These are phyloP conservation scores for Termitomyces sp. DNA, from an alignment of 768 basidiomycete species.

Conservation along the genomic window DNA sequence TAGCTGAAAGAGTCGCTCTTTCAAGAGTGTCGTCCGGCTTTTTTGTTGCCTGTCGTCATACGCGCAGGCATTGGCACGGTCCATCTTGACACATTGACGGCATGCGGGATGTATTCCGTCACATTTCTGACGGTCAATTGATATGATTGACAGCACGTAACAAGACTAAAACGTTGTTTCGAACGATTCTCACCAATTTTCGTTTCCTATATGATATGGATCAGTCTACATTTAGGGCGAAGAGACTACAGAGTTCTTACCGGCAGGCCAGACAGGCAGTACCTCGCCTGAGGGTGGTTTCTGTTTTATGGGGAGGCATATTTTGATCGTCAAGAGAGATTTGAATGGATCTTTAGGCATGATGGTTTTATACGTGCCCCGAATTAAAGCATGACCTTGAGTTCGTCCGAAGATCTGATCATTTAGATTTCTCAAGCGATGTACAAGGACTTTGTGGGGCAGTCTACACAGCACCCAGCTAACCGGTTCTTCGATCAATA, in stretches of 20 bases:
- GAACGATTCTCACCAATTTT: constrained; percentile 30
- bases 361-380: constrained; percentile 4
- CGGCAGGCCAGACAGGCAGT: constrained; percentile 39
- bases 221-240: neutral
- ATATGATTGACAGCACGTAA: neutral
- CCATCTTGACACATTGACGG: constrained; percentile 49
- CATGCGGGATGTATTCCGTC: constrained; percentile 54
- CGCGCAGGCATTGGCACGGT: constrained; percentile 43
- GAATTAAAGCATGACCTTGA: constrained; percentile 2
- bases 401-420: constrained; percentile 5
- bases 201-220: constrained; percentile 28
- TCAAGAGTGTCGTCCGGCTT: constrained; percentile 52
- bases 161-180: neutral
- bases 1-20: constrained; percentile 47
- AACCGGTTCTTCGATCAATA: constrained; percentile 1
- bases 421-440: constrained; percentile 1
- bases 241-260: constrained; percentile 20
- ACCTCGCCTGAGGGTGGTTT: constrained; percentile 29
- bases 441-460: neutral
- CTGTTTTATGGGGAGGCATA: constrained; percentile 18
- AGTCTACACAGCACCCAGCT: neutral
- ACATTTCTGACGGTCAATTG: constrained; percentile 42
- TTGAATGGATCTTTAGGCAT: neutral
- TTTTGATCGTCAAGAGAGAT: neutral
- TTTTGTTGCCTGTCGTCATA: constrained; percentile 59